phyloP scores from a whole-genome alignment of 108 stramenopile species.

The Pseudonitzschia pungens region DNA sequence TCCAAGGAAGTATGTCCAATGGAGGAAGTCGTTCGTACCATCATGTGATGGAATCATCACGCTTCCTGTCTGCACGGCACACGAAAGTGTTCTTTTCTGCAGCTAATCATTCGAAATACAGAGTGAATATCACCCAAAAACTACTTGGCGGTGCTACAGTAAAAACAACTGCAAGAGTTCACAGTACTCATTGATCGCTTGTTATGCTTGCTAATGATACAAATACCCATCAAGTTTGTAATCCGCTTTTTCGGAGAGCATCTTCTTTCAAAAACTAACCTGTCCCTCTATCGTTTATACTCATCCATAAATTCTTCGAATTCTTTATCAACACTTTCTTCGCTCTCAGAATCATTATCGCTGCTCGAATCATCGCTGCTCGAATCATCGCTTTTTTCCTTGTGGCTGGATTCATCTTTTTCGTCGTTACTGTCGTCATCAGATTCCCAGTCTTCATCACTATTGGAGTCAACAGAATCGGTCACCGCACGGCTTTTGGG shows the following conservation, averaged over 20 bases:
- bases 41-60: too few relatives aligned
- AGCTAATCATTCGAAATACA: too few relatives aligned
- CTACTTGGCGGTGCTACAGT: too few relatives aligned
- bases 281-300: not conserved
- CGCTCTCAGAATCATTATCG: slow-evolving; percentile 1
- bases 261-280: not conserved
- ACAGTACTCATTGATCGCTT: not conserved
- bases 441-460: slow-evolving; percentile 13
- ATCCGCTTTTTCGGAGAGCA: not conserved
- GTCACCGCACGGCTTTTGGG: not conserved
- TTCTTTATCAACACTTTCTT: slow-evolving; percentile 7
- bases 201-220: not conserved
- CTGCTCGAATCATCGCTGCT: not conserved
- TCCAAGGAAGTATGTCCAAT: too few relatives aligned
- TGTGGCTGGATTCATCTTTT: not conserved
- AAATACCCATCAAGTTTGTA: not conserved
- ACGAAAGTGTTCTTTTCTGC: too few relatives aligned
- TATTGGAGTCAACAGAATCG: not conserved
- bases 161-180: too few relatives aligned
- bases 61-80: too few relatives aligned
- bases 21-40: too few relatives aligned
- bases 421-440: not conserved
- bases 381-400: not conserved
- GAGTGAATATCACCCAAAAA: too few relatives aligned
- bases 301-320: not conserved